Base-by-base conservation (phyloP, 306 rosid species). In the Rosa rugosa region DNA sequence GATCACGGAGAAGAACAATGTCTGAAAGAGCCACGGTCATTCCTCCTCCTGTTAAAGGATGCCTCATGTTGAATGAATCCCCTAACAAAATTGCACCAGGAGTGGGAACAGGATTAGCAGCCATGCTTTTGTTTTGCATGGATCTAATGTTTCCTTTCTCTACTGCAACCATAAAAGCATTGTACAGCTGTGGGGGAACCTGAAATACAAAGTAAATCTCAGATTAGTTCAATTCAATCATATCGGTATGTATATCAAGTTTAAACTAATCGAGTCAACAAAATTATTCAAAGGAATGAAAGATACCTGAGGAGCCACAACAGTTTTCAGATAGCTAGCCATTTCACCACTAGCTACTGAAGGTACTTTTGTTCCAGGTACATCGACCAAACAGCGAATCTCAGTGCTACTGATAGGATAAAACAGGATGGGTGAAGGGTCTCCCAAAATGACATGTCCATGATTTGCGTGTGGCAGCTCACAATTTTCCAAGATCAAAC, bases 41-140 rank as follows among this genome's bases (percentile, higher is more conserved):
- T 79, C 98, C 98, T 36, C 97, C 98, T 80, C 98, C 98, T 0
- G 98, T 93, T 72, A 93, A 84, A 76, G 97, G 97, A 86, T 93
- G 98, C 17, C 98, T 91, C 97, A 91, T 93, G 77, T 93, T 93
- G 82, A 93, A 90, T 31, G 98, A 94, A 70, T 93, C 84, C 5
- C 85, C 85, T 74, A 78, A 54, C 46, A 82, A 70, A 56, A 82
- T 76, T 40, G 82, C 85, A 57, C 64, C 25, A 7, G 64, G 27
- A 57, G 64, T 22, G 64, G 64, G 64, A 57, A 57, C 64, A 0
- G 64, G 64, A 57, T 22, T 56, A 38, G 97, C 93, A 13, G 95
- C 83, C 97, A 91, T 93, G 90, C 89, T 93, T 83, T 87, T 88
- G 75, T 91, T 93, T 71, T 90, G 88, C 98, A 93, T 91, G 76